Evolutionary conservation across 805 yeast genomes (phyloP).

Genomic region (Metschnikowia dekortorum): DNA sequence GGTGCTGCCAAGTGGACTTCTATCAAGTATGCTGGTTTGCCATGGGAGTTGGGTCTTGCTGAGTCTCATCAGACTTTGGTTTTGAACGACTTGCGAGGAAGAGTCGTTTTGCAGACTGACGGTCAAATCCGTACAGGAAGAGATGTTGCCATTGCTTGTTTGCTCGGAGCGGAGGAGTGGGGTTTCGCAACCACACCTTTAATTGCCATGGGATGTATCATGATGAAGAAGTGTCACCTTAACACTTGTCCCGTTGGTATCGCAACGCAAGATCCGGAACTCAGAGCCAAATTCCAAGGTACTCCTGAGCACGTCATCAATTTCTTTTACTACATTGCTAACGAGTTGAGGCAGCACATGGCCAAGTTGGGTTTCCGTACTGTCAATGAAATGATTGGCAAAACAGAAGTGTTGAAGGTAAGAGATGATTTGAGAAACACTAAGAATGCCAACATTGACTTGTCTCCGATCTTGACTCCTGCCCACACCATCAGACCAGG

Average conservation of each 20-base stretch:
- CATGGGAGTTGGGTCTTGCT: conserved; percentile 98
- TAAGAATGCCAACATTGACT: conserved; percentile 86
- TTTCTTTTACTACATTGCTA: conserved; percentile 91
- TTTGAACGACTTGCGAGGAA: conserved; percentile 90
- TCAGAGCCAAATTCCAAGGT: conserved; percentile 88
- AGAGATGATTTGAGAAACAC: conserved; percentile 82
- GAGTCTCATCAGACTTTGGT: conserved; percentile 98
- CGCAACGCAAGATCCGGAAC: conserved; percentile 96
- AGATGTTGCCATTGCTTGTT: conserved; percentile 93
- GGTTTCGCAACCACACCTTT: conserved; percentile 97
- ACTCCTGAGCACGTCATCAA: conserved; percentile 98
- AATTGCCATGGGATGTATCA: conserved; percentile 95
- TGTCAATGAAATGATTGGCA: conserved; percentile 97
- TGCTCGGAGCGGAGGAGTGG: conserved; percentile 97
- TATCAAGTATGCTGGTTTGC: conserved; percentile 94
- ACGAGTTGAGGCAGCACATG: conserved; percentile 89
- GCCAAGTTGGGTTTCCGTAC: conserved; percentile 94
- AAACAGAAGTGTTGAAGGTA: conserved; percentile 83
- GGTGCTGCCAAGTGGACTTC: conserved; percentile 99
- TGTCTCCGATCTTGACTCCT: conserved; percentile 92
- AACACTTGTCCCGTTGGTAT: conserved; percentile 97
- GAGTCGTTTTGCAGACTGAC: conserved; percentile 95
- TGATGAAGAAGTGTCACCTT: conserved; percentile 90
- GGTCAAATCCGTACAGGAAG: conserved; percentile 97
- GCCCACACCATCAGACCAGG: conserved; percentile 96